phyloP scores from a whole-genome alignment of 2,329 filamentous ascomycete species.

The Aspergillus sojae region DNA sequence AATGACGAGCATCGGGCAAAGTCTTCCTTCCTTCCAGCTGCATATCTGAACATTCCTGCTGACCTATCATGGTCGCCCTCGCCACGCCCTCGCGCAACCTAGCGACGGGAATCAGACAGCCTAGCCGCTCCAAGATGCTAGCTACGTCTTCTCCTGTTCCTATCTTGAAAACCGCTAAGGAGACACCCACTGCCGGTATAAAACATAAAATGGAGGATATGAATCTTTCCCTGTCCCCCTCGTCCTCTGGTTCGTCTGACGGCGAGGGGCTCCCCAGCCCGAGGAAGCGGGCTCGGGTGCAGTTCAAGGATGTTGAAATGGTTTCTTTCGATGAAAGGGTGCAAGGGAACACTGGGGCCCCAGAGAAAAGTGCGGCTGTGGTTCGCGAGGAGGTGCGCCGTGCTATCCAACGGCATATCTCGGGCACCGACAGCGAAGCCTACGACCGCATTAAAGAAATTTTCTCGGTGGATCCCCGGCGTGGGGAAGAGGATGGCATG shows the following conservation, averaged over 20 bases:
- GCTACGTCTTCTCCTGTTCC: slow-evolving; percentile 35
- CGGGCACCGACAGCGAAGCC: slow-evolving; percentile 55
- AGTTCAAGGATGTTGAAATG: slow-evolving; percentile 49
- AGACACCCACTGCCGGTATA: slow-evolving; percentile 25
- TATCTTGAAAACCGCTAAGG: slow-evolving; percentile 40
- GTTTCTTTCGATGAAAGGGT: slow-evolving; percentile 28
- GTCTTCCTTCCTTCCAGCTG: slow-evolving; percentile 10
- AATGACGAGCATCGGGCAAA: slow-evolving; percentile 25
- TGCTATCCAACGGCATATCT: slow-evolving; percentile 57
- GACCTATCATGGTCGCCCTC: slow-evolving; percentile 38
- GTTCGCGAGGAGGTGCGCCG: slow-evolving; percentile 64
- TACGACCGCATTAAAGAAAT: slow-evolving; percentile 61
- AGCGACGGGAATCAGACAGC: slow-evolving; percentile 29
- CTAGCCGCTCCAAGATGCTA: slow-evolving; percentile 35
- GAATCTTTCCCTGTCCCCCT: slow-evolving; percentile 35
- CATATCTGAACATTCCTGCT: slow-evolving; percentile 12
- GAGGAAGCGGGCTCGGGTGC: slow-evolving; percentile 47
- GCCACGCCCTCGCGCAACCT: slow-evolving; percentile 31
- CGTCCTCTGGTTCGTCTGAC: slow-evolving; percentile 34
- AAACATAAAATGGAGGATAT: slow-evolving; percentile 44
- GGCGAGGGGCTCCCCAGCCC: slow-evolving; percentile 31
- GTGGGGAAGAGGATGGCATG: slow-evolving; percentile 35
- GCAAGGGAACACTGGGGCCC: slow-evolving; percentile 27
- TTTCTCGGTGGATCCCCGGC: slow-evolving; percentile 52
- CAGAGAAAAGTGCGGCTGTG: slow-evolving; percentile 58